These are phyloP conservation scores for Penicillium simplicissimum DNA, from an alignment of 495 filamentous ascomycete genomes.

Conservation along the genomic window DNA sequence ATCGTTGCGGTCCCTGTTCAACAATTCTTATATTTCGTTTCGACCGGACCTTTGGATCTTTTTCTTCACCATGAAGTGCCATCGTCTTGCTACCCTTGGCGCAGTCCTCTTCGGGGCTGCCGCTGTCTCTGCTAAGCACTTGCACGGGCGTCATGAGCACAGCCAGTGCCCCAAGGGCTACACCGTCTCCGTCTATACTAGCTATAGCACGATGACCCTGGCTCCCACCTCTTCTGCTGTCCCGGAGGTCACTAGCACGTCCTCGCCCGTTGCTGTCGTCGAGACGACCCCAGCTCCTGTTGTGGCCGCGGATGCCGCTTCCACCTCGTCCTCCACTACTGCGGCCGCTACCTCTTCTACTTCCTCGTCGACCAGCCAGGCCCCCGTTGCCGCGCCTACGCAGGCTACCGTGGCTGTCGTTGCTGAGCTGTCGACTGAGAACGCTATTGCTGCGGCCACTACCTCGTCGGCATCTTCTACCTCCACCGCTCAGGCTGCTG, in stretches of 20 bases:
- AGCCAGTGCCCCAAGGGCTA: conserved; percentile 35
- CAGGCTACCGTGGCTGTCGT: conserved; percentile 16
- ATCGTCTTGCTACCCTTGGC: conserved; percentile 29
- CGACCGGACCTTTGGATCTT: not conserved
- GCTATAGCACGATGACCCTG: conserved; percentile 26
- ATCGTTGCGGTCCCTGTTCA: not conserved
- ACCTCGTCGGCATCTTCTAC: conserved; percentile 13
- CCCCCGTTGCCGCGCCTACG: conserved; percentile 11
- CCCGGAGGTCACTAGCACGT: conserved; percentile 7
- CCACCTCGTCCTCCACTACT: not conserved
- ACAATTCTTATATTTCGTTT: not conserved
- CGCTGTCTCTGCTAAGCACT: conserved; percentile 32
- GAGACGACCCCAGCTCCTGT: conserved; percentile 5
- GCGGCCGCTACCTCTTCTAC: conserved; percentile 10
- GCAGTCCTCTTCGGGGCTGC: conserved; percentile 33
- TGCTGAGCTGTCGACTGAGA: conserved; percentile 9
- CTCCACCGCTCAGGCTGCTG: conserved; percentile 9
- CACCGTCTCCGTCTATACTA: conserved; percentile 22
- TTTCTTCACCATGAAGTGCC: conserved; percentile 36
- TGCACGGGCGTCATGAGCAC: conserved; percentile 21
- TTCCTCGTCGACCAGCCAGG: conserved; percentile 8
- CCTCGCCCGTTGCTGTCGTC: conserved; percentile 1
- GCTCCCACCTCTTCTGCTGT: conserved; percentile 25
- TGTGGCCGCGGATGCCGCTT: conserved; percentile 6
- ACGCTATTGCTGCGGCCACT: conserved; percentile 4